Conservation (phyloP, 257 asterid genomes). For the Linderniella brevidens region DNA sequence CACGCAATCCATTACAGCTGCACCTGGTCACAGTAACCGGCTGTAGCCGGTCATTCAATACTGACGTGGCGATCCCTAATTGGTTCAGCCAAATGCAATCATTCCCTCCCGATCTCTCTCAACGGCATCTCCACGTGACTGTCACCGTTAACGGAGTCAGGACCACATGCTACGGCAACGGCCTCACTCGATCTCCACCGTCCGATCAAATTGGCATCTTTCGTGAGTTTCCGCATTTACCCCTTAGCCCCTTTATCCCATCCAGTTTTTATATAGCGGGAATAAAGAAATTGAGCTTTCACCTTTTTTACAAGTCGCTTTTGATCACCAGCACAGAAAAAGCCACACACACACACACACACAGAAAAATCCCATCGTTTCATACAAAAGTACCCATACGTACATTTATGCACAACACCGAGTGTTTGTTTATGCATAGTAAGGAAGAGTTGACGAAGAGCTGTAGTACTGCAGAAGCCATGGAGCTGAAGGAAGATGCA, state of each 20-base stretch:
- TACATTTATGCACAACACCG: background rate
- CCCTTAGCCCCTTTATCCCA: conserved; percentile 17
- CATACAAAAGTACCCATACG: background rate
- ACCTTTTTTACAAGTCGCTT: conserved; percentile 20
- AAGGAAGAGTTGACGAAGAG: background rate
- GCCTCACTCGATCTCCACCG: conserved; percentile 49
- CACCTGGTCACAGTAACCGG: conserved; percentile 15
- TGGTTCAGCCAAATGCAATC: conserved; percentile 15
- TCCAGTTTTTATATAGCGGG: background rate
- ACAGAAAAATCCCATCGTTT: background rate
- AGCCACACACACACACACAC: background rate
- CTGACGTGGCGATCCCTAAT: conserved; percentile 20
- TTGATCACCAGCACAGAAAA: conserved; percentile 12
- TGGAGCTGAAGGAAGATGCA: conserved; percentile 13
- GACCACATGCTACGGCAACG: conserved; percentile 88
- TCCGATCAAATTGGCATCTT: conserved; percentile 28
- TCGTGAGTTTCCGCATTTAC: conserved; percentile 13
- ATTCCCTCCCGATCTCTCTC: conserved; percentile 39
- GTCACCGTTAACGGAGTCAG: conserved; percentile 87
- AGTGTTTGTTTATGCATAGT: background rate
- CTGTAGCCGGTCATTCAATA: conserved; percentile 13
- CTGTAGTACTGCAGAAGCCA: background rate
- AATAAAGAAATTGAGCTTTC: conserved; percentile 19
- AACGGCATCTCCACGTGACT: conserved; percentile 91
- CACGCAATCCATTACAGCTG: too few relatives aligned